Percentiles rank a stretch among this genome's conserved stretches.
Evolutionary conservation across 257 asterid genomes (phyloP).

Genomic region (Paulownia fortunei): DNA sequence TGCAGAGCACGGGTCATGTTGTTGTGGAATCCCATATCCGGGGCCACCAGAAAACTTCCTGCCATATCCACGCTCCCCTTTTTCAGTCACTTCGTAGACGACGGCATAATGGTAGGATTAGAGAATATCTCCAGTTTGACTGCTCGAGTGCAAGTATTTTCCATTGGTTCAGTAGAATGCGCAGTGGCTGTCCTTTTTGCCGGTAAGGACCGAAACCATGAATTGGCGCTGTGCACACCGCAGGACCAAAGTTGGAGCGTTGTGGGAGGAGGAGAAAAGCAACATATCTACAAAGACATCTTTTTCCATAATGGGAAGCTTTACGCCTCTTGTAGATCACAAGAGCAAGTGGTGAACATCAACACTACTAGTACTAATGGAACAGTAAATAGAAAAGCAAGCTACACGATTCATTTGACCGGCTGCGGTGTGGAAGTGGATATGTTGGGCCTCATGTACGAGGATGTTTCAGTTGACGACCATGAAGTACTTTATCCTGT

Average conservation of each 20-base stretch:
- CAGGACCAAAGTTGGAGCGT: constrained; percentile 1
- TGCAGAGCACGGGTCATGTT: background rate
- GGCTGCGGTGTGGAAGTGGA: constrained; percentile 15
- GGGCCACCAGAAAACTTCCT: constrained; percentile 16
- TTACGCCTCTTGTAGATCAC: background rate
- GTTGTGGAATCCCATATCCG: constrained; percentile 27
- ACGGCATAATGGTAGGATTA: background rate
- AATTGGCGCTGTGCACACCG: constrained; percentile 11
- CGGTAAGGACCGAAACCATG: background rate
- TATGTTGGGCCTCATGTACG: background rate
- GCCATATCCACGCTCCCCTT: constrained; percentile 14
- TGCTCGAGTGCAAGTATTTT: background rate
- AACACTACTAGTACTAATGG: background rate
- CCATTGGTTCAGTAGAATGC: background rate
- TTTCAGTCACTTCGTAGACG: background rate
- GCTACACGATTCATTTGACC: background rate
- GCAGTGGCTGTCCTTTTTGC: background rate
- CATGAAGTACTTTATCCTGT: background rate
- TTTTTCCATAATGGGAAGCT: constrained; percentile 9
- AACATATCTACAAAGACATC: background rate
- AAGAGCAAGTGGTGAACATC: background rate
- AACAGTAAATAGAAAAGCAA: background rate
- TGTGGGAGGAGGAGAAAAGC: background rate
- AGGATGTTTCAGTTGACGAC: background rate
- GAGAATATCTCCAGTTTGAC: background rate